These are phyloP conservation scores for Candida maris DNA, from an alignment of 805 yeast species.

Conservation along the genomic window DNA sequence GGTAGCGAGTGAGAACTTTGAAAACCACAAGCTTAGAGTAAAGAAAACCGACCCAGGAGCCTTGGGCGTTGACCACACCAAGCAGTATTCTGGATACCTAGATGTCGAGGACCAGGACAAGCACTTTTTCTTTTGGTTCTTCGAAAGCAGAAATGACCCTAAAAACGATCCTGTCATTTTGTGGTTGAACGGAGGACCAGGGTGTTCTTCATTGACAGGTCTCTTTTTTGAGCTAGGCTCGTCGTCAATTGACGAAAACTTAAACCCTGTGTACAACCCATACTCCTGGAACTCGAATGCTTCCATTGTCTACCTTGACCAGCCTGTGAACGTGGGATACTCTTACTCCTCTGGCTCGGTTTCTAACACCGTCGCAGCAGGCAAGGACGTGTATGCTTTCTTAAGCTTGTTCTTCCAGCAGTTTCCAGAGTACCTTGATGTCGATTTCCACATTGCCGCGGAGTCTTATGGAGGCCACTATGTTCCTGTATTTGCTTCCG, in stretches of 20 bases:
- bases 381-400: constrained; percentile 81
- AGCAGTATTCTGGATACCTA: constrained; percentile 71
- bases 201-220: constrained; percentile 90
- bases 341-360: constrained; percentile 69
- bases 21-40: constrained; percentile 47
- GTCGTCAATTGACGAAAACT: constrained; percentile 58
- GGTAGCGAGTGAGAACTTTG: constrained; percentile 33
- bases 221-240: constrained; percentile 92
- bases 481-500: constrained; percentile 64
- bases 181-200: constrained; percentile 96
- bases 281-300: constrained; percentile 92
- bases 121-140: constrained; percentile 90
- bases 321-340: constrained; percentile 91
- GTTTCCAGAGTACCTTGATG: constrained; percentile 65
- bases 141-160: constrained; percentile 89
- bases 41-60: constrained; percentile 45
- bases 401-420: constrained; percentile 77
- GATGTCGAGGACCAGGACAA: constrained; percentile 68
- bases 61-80: constrained; percentile 57
- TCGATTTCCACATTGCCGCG: constrained; percentile 74
- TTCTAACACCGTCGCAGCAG: constrained; percentile 74
- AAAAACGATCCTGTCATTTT: constrained; percentile 76
- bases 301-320: constrained; percentile 85
- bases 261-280: constrained; percentile 74
- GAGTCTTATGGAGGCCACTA: constrained; percentile 86